Base-by-base conservation (phyloP, 805 yeast species). In the Starmerella floris region DNA sequence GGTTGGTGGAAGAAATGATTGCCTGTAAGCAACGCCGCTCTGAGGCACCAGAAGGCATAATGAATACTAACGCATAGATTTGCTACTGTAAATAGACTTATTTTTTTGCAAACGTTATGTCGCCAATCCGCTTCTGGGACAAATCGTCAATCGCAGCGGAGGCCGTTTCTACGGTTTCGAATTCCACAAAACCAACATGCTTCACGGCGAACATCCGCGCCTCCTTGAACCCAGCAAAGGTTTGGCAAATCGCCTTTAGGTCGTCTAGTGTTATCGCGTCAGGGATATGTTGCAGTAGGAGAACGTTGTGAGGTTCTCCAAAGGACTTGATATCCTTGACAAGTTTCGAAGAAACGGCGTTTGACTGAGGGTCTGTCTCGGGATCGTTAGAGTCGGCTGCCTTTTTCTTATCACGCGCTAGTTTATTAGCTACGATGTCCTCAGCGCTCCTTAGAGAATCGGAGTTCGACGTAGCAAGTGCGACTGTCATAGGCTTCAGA, bases 101-200 rank as follows among this genome's bases (percentile, higher is more conserved):
- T 27, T 49, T 49, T 16, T 51, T 51, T n/a, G 57, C 57, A 27
- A 42, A 54, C 3, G 39, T 32, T 8, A 49, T 38, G 17, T 37
- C 10, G 35, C 57, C 46, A 13, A 34, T 21, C 35, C 41, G 20
- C 15, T 13, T 10, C 11, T 11, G 9, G 19, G 27, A 25, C 13
- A 38, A 20, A 5, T 8, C 23, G 2, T 13, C 37, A 11, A 49
- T 15, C 8, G 52, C 52, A 0, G 38, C 37, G 4, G 40, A 23
- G 1, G 56, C 56, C 10, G 47, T 38, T 8, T 39, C 54, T 1
- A 28, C 40, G 1, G 35, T 17, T 13, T 36, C 74, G 57, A 78
- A 88, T 53, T 88, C 96, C 3, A 88, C 70, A 59, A 88, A 80
- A 10, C 91, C 93, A 36, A 88, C 71, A 30, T 72, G 72, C 35